Base-by-base conservation (phyloP, 2,329 filamentous ascomycete species). In the Chrysoporthe deuterocubensis region DNA sequence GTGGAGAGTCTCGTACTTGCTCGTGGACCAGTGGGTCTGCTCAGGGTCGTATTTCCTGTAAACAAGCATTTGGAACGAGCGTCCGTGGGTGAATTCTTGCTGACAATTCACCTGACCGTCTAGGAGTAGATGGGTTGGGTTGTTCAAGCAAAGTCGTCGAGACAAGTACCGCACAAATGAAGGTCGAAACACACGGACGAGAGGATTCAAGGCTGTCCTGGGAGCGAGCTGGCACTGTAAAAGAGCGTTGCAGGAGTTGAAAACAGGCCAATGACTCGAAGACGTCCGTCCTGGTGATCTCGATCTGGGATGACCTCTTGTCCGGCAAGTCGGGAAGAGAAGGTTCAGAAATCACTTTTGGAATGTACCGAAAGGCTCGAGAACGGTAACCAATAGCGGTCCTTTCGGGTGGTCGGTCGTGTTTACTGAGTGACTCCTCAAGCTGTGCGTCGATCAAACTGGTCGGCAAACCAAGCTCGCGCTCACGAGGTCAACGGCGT, bases 21-120 rank as follows among this genome's bases (percentile, higher is more conserved):
- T 82, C 72, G 81, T 81, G 71, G 82, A 82, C 85, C 85, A 87
- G 78, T 81, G 81, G 79, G 78, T 85, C 77, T 84, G 81, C 75
- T 87, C 84, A 75, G 83, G 78, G 71, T 85, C 83, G 77, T 79
- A 78, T 75, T 83, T 82, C 78, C 84, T 83, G 75, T 84, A 82
- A 80, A 84, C 83, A 76, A 87, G 83, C 85, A 87, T 85, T 84
- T 80, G 81, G 78, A 81, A 78, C 4, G 69, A 71, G 69, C 14
- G 73, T 65, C 67, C 71, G 65, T 72, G 52, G 42, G 16, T 44
- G 44, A 62, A 50, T 13, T 46, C 40, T 59, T 44, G 54, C 44
- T 64, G 61, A 32, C 37, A 5, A 34, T 63, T 32, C 50, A 54
- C 62, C 18, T 54, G 18, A 44, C 44, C 67, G 44, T 21, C 58